phyloP scores from a whole-genome alignment of 192 early-diverging fungal species.

The Coemansia sp. region DNA sequence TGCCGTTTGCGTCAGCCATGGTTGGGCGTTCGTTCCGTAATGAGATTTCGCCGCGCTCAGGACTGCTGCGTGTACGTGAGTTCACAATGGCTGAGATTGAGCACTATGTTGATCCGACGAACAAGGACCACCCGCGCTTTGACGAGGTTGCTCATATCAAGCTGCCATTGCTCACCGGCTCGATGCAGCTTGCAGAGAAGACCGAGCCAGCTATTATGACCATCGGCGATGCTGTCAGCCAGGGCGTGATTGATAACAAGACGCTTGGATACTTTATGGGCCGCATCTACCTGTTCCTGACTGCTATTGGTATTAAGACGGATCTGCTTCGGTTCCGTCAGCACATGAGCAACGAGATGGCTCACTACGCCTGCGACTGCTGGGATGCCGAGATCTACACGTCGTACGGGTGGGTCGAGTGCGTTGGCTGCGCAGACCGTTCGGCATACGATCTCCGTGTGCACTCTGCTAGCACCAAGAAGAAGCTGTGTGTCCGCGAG shows the following conservation, averaged over 20 bases:
- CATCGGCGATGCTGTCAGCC: slow-evolving; percentile 89
- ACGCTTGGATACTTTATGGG: slow-evolving; percentile 98
- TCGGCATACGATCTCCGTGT: slow-evolving; percentile 96
- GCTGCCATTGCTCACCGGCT: slow-evolving; percentile 74
- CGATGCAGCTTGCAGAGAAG: slow-evolving; percentile 74
- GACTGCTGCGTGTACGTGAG: slow-evolving; percentile 93
- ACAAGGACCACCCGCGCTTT: slow-evolving; percentile 93
- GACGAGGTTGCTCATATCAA: slow-evolving; percentile 75
- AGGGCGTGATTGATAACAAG: slow-evolving; percentile 90
- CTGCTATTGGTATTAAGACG: slow-evolving; percentile 84
- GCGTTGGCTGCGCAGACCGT: slow-evolving; percentile 98
- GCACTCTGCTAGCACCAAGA: slow-evolving; percentile 84
- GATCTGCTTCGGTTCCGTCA: slow-evolving; percentile 92
- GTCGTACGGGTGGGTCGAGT: slow-evolving; percentile 98
- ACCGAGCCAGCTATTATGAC: slow-evolving; percentile 67
- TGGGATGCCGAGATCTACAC: slow-evolving; percentile 98
- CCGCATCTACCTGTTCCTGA: slow-evolving; percentile 89
- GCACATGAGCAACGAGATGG: slow-evolving; percentile 99
- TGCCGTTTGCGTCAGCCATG: slow-evolving; percentile 99
- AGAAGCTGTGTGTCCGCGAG: slow-evolving; percentile 93
- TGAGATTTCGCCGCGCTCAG: slow-evolving; percentile 94
- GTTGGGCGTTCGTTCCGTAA: slow-evolving; percentile 99
- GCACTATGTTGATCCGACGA: slow-evolving; percentile 94
- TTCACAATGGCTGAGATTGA: slow-evolving; percentile 99
- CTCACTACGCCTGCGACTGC: slow-evolving; percentile 97